Conservation (phyloP, 208 protist species). For the Leishmania turanica region DNA sequence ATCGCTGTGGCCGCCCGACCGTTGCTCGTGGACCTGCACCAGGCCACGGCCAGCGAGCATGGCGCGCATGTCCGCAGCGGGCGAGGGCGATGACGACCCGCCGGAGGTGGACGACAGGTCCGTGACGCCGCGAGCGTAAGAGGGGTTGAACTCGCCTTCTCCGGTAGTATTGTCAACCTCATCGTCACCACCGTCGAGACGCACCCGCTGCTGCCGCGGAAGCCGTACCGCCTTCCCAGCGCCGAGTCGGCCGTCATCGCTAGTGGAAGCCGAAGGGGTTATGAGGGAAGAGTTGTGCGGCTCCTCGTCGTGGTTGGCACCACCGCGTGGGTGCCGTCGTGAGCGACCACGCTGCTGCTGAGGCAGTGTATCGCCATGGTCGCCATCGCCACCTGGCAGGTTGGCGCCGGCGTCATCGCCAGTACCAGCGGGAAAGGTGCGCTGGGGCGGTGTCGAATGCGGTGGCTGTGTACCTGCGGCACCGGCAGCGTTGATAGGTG, state of each 20-base stretch:
- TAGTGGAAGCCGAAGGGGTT: conserved; percentile 8
- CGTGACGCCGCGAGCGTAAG: conserved; percentile 29
- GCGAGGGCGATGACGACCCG: conserved; percentile 4
- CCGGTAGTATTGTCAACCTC: neutral
- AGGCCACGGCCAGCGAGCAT: neutral
- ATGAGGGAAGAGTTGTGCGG: conserved; percentile 15
- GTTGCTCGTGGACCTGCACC: neutral
- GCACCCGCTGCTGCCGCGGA: neutral
- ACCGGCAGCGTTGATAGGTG: neutral
- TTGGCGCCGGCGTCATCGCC: neutral
- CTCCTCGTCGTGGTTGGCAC: neutral
- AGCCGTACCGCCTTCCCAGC: neutral
- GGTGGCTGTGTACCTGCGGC: neutral
- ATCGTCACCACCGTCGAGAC: neutral
- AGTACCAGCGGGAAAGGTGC: neutral
- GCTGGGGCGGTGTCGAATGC: neutral
- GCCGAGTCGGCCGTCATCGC: neutral
- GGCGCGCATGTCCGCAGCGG: neutral
- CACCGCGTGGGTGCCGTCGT: neutral
- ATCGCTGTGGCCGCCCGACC: neutral
- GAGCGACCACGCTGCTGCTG: neutral
- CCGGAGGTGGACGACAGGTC: conserved; percentile 27
- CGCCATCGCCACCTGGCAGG: neutral
- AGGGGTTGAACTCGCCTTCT: conserved; percentile 22
- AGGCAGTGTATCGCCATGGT: neutral